Percentiles rank a stretch among this genome's conserved stretches.
Conservation (phyloP, 1,139 yeast species). For the Yamadazyma taylorii region DNA sequence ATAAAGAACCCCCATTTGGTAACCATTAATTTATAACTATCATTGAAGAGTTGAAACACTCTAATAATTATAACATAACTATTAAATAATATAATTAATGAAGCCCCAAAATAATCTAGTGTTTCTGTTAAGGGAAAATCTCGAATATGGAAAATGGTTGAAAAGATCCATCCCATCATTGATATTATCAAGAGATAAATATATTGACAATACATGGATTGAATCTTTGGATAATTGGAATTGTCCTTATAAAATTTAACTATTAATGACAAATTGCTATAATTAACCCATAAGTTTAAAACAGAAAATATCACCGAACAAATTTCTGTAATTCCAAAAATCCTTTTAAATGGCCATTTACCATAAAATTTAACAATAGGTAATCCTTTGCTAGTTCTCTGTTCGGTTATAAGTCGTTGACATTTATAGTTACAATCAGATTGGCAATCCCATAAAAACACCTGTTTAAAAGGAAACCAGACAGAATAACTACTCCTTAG, state of each 20-base stretch:
- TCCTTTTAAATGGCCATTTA: conserved; percentile 46
- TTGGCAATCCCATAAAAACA: conserved; percentile 38
- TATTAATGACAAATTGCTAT: conserved; percentile 29
- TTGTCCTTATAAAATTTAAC: conserved; percentile 25
- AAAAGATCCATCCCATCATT: conserved; percentile 41
- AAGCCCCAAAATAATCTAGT: conserved; percentile 47
- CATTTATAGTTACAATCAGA: conserved; percentile 46
- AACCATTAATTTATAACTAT: conserved; percentile 4
- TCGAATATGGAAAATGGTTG: conserved; percentile 41
- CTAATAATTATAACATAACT: conserved; percentile 38
- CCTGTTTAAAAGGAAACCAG: conserved; percentile 16
- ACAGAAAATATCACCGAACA: conserved; percentile 38
- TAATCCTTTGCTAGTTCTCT: conserved; percentile 19
- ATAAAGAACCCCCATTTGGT: conserved; percentile 17
- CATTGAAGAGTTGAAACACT: conserved; percentile 27
- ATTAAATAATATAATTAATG: conserved; percentile 38
- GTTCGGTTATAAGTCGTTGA: conserved; percentile 35
- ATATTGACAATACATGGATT: conserved; percentile 34
- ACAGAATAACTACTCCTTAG: conserved; percentile 16
- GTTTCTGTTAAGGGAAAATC: conserved; percentile 43
- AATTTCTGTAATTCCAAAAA: conserved; percentile 41
- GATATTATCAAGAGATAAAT: conserved; percentile 29
- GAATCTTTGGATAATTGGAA: conserved; percentile 10
- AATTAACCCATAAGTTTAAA: conserved; percentile 40
- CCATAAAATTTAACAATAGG: conserved; percentile 45